Percentiles rank a stretch among this genome's conserved stretches.
Conservation (phyloP, 192 early-diverging fungal species). For the Coemansia pectinata region DNA sequence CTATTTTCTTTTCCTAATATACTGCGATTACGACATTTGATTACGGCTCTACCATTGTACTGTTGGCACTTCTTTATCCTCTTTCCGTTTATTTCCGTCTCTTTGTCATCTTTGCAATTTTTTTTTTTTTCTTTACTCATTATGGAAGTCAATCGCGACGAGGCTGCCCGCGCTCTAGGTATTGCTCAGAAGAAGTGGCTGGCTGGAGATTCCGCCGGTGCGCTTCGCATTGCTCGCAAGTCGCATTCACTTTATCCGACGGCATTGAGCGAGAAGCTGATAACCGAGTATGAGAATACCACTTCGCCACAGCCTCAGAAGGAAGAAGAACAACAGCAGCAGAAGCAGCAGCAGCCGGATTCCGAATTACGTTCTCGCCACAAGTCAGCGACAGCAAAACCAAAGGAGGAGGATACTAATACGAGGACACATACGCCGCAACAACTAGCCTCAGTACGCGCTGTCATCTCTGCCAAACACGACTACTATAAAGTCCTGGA, state of each 20-base stretch:
- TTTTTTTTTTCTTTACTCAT: not conserved
- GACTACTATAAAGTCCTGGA: slow-evolving; percentile 87
- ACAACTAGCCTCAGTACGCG: slow-evolving; percentile 75
- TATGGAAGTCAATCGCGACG: slow-evolving; percentile 88
- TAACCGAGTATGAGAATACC: slow-evolving; percentile 38
- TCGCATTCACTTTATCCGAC: slow-evolving; percentile 78
- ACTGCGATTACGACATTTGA: not conserved
- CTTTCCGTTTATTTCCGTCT: not conserved
- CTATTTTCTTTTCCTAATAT: not conserved
- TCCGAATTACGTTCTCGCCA: slow-evolving; percentile 5
- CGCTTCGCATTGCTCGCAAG: slow-evolving; percentile 84
- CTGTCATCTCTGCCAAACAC: slow-evolving; percentile 68
- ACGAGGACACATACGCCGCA: slow-evolving; percentile 65
- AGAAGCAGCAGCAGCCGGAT: not conserved
- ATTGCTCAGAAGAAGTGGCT: slow-evolving; percentile 74
- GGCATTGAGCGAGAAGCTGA: slow-evolving; percentile 58
- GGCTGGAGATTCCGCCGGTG: slow-evolving; percentile 65
- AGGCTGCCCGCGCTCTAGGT: slow-evolving; percentile 72
- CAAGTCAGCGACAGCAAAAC: not conserved
- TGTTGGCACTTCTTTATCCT: not conserved
- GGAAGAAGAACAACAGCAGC: not conserved
- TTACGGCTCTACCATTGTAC: not conserved
- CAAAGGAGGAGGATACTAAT: not conserved
- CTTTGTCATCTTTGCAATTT: slow-evolving; percentile 6
- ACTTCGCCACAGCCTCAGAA: not conserved